Evolutionary conservation across 2,329 filamentous ascomycete species (phyloP).

Genomic region (Aschersonia sp.): DNA sequence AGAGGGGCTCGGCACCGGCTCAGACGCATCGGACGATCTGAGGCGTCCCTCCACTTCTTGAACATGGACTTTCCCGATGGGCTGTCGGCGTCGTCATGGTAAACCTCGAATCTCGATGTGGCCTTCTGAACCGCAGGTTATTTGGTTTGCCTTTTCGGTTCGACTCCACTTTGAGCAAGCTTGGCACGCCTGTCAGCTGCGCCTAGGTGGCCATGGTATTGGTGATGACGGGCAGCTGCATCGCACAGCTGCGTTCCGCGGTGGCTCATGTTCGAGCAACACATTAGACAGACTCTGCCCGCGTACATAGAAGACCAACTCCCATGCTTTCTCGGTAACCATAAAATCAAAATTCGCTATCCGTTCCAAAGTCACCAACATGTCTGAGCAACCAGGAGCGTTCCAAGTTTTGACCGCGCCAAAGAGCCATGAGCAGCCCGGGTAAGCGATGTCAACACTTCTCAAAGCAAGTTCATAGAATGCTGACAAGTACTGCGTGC

Average conservation of each 20-base stretch:
- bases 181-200: background rate
- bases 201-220: background rate
- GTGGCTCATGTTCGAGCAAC: too few species aligned
- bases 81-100: background rate
- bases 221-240: background rate
- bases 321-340: too few species aligned
- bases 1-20: too few species aligned
- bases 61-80: background rate
- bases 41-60: background rate
- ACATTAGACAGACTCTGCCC: too few species aligned
- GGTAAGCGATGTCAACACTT: constrained; percentile 10
- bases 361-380: constrained; percentile 24
- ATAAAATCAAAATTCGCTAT: background rate
- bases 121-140: too few species aligned
- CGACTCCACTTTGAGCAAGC: too few species aligned
- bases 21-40: too few species aligned
- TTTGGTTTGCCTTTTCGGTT: background rate
- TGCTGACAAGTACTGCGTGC: background rate
- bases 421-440: constrained; percentile 22
- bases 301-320: too few species aligned
- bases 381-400: constrained; percentile 12
- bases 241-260: background rate
- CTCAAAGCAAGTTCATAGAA: background rate
- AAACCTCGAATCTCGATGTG: background rate
- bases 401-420: constrained; percentile 19